phyloP scores from a whole-genome alignment of 1,284 basidiomycete genomes.

The Afroboletus lepidellus region DNA sequence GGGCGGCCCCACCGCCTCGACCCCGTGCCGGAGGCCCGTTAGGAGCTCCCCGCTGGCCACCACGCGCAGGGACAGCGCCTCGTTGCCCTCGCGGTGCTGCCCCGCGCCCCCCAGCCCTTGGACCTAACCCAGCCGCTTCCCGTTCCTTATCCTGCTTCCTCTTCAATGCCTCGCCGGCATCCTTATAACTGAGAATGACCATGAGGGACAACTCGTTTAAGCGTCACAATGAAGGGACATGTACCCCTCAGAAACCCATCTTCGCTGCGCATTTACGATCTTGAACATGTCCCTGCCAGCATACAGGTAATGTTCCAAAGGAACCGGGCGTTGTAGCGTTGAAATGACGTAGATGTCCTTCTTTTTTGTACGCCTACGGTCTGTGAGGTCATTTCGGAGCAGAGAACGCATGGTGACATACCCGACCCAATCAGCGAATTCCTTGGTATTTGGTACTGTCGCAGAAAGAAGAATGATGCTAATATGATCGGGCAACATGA shows the following conservation, averaged over 20 bases:
- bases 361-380: slow-evolving; percentile 89
- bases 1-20: slow-evolving; percentile 51
- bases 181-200: slow-evolving; percentile 66
- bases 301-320: slow-evolving; percentile 96
- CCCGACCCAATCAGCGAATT: slow-evolving; percentile 99
- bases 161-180: slow-evolving; percentile 83
- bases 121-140: slow-evolving; percentile 87
- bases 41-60: slow-evolving; percentile 55
- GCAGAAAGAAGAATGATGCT: slow-evolving; percentile 96
- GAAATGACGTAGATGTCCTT: slow-evolving; percentile 99
- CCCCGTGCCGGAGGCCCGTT: slow-evolving; percentile 40
- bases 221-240: slow-evolving; percentile 14
- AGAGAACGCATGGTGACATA: slow-evolving; percentile 40
- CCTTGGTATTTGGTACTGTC: slow-evolving; percentile 97
- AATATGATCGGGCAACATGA: slow-evolving; percentile 97
- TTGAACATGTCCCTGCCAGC: slow-evolving; percentile 90
- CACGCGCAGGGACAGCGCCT: slow-evolving; percentile 39
- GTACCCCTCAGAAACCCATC: slow-evolving; percentile 77
- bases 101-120: slow-evolving; percentile 78
- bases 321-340: slow-evolving; percentile 94
- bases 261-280: slow-evolving; percentile 84
- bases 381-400: slow-evolving; percentile 2
- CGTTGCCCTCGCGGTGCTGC: slow-evolving; percentile 59
- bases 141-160: slow-evolving; percentile 98
- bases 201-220: slow-evolving; percentile 7